Evolutionary conservation across 306 rosid species (phyloP), one percentile per base, ranked within the genome.

Genomic region (Cajanus cajan): DNA sequence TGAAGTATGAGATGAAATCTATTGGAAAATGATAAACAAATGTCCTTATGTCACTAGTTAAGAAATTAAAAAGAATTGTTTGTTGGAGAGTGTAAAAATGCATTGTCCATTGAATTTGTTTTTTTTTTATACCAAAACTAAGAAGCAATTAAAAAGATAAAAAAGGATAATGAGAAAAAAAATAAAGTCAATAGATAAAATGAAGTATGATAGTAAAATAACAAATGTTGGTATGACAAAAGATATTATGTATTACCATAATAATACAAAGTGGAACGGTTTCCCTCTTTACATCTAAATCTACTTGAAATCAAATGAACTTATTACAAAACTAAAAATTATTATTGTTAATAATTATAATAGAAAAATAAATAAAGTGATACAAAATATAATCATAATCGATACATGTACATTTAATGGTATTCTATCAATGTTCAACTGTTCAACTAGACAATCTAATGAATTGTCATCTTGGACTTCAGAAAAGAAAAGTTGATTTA

Each of bases 401-500:
- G 40, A 31, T 36, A 41, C 36, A 40, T 80, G 5, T 85, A 92
- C 97, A 44, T 83, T 83, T 13, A 92, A 68, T 1, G 81, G 58
- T 34, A 88, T 6, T 62, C 87, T 81, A 0, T 64, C 80, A 52
- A 86, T 88, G 28, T 64, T 70, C 43, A 92, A 50, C 62, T 82
- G 86, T 41, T 75, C 62, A 76, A 89, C 83, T 11, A 86, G 85
- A 82, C 94, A 94, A 52, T 92, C 92, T 69, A 94, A 15, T 0
- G 91, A 87, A 58, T 94, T 94, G 41, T 78, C 91, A n/a, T 94
- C 87, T 0, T 71, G 88, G 6, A 94, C 73, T 61, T 94, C 92
- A 3, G 98, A 94, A 71, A 85, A 89, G 84, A 92, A 94, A 18
- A 94, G 90, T 16, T 97, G 89, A 47, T 78, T 88, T 6, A 68